Percentiles rank a stretch among this genome's conserved stretches.
These are phyloP conservation scores for Alternaria sp. DNA, from an alignment of 2,329 filamentous ascomycete species.

Conservation along the genomic window DNA sequence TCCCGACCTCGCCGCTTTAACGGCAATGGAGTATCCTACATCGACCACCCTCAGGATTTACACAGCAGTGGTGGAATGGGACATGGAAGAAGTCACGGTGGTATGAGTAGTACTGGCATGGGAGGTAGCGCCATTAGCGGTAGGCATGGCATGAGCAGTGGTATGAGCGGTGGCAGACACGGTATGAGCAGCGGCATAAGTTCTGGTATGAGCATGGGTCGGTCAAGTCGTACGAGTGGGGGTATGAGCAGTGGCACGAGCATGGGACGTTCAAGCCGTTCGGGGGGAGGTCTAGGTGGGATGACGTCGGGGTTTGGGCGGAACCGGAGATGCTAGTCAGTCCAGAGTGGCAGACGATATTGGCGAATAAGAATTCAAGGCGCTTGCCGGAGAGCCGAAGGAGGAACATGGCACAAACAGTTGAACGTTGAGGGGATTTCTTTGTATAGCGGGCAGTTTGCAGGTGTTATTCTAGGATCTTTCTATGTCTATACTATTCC, in stretches of 20 bases:
- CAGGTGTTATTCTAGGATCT: too few species aligned
- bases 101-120: neutral
- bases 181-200: neutral
- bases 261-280: neutral
- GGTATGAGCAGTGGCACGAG: neutral
- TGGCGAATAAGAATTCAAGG: neutral
- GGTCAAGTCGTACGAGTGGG: neutral
- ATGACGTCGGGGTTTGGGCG: constrained; percentile 7
- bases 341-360: neutral
- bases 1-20: constrained; percentile 24
- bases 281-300: constrained; percentile 5
- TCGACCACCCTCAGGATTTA: neutral
- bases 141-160: neutral
- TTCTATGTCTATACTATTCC: too few species aligned
- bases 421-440: too few species aligned
- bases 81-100: neutral
- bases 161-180: neutral
- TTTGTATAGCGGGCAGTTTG: too few species aligned
- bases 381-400: neutral
- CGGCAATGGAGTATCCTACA: neutral
- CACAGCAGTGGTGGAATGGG: neutral
- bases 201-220: neutral
- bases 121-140: neutral
- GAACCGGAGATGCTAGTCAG: constrained; percentile 12
- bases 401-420: neutral